Evolutionary conservation across 352 stramenopile species (phyloP).

Genomic region (Pythium aquatile): DNA sequence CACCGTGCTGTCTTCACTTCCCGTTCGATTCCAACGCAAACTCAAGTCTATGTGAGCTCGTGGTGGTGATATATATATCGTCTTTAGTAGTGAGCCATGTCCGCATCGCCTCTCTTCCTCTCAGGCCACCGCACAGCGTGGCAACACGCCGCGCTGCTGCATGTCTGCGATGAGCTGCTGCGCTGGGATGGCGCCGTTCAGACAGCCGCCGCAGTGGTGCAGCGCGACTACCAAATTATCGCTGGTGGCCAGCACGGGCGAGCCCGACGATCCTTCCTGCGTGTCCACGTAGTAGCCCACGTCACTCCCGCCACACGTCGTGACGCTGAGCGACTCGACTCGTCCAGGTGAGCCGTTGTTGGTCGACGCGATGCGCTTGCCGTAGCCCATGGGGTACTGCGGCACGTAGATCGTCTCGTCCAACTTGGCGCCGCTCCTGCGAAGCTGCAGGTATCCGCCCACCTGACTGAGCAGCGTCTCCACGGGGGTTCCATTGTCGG

Average conservation of each 20-base stretch:
- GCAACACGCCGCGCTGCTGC: conserved; percentile 31
- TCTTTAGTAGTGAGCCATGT: not conserved
- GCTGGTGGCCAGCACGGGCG: conserved; percentile 46
- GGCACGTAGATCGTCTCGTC: conserved; percentile 45
- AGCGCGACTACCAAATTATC: conserved; percentile 74
- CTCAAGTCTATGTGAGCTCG: not conserved
- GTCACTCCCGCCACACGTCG: conserved; percentile 47
- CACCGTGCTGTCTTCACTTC: not conserved
- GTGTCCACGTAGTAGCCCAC: conserved; percentile 79
- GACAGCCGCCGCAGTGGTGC: conserved; percentile 73
- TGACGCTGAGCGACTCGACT: conserved; percentile 36
- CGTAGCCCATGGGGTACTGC: conserved; percentile 38
- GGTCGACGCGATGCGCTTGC: conserved; percentile 38
- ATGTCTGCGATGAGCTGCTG: conserved; percentile 51
- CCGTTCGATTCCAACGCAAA: not conserved
- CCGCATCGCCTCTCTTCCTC: not conserved
- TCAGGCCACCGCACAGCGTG: conserved; percentile 14
- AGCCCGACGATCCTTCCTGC: conserved; percentile 65
- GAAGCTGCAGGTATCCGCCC: conserved; percentile 39
- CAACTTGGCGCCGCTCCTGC: conserved; percentile 30
- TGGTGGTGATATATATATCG: not conserved
- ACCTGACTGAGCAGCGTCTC: conserved; percentile 35
- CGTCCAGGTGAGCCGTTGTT: conserved; percentile 26
- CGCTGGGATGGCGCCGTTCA: conserved; percentile 62
- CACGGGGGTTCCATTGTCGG: conserved; percentile 19